phyloP scores from a whole-genome alignment of 1,284 basidiomycete genomes.

The Ceratobasidium sp. region DNA sequence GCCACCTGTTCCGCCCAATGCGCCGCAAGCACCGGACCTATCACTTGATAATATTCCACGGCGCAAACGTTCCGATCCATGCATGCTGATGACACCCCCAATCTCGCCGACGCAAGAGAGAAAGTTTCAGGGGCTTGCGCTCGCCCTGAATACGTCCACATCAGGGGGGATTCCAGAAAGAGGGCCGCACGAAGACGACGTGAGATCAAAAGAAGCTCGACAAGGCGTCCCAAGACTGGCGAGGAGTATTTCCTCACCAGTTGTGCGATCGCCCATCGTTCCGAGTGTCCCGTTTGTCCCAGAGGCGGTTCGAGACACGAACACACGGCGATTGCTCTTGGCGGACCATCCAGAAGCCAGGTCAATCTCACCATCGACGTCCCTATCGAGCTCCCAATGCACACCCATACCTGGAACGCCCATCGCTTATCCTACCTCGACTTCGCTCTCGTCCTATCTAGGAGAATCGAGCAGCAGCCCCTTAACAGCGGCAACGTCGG shows the following conservation, averaged over 20 bases:
- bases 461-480: conserved; percentile 28
- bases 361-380: conserved; percentile 6
- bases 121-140: conserved; percentile 9
- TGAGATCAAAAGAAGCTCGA: background rate
- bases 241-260: conserved; percentile 26
- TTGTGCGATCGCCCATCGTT: conserved; percentile 6
- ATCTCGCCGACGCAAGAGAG: conserved; percentile 24
- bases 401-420: conserved; percentile 5
- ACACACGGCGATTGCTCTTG: background rate
- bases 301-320: background rate
- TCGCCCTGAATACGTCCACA: background rate
- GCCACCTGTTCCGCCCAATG: conserved; percentile 8
- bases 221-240: background rate
- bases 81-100: conserved; percentile 23
- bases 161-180: background rate
- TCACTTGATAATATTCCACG: background rate
- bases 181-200: background rate
- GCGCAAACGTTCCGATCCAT: conserved; percentile 12
- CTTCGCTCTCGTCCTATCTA: background rate
- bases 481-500: background rate
- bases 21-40: background rate
- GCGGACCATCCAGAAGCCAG: background rate
- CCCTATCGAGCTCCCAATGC: conserved; percentile 13
- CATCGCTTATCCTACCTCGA: background rate
- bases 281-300: background rate